A percentile compares a stretch with the other conserved stretches of the same genome.
phyloP scores from a whole-genome alignment of 116 monocot species.

The Phalaenopsis hybrid region DNA sequence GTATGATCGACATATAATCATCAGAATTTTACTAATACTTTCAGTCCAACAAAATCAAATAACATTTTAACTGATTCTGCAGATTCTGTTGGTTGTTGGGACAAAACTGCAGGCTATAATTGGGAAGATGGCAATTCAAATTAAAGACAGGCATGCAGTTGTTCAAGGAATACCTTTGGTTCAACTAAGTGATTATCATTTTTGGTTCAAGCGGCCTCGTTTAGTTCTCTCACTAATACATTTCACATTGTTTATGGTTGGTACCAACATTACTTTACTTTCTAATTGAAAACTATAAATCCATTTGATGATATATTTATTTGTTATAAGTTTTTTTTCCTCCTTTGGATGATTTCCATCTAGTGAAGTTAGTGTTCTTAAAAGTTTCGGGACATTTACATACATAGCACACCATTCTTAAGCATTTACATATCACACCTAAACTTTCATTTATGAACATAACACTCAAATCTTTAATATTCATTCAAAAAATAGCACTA shows the following conservation, averaged over 20 bases:
- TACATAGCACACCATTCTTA: too few relatives aligned
- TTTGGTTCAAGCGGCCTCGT: constrained; percentile 43
- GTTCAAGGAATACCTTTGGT: constrained; percentile 57
- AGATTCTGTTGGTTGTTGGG: constrained; percentile 38
- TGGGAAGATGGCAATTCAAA: constrained; percentile 37
- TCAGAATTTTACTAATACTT: not conserved
- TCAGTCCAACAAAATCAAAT: not conserved
- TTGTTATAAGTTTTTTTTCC: too few relatives aligned
- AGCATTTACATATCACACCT: too few relatives aligned
- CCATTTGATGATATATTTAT: too few relatives aligned
- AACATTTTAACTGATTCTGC: constrained; percentile 7
- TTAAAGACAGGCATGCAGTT: constrained; percentile 37
- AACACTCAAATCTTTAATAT: too few relatives aligned
- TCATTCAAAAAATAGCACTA: too few relatives aligned
- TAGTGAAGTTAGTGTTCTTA: too few relatives aligned
- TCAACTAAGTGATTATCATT: constrained; percentile 37
- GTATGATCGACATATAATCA: constrained; percentile 29
- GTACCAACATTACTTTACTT: not conserved
- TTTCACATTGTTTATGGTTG: constrained; percentile 50
- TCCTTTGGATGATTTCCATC: too few relatives aligned
- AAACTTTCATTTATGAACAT: too few relatives aligned
- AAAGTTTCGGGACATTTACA: too few relatives aligned
- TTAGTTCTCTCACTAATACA: constrained; percentile 38
- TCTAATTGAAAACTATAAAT: not conserved
- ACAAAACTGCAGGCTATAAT: constrained; percentile 55